phyloP scores from a whole-genome alignment of 1,139 yeast species.

The Yamadazyma triangularis region DNA sequence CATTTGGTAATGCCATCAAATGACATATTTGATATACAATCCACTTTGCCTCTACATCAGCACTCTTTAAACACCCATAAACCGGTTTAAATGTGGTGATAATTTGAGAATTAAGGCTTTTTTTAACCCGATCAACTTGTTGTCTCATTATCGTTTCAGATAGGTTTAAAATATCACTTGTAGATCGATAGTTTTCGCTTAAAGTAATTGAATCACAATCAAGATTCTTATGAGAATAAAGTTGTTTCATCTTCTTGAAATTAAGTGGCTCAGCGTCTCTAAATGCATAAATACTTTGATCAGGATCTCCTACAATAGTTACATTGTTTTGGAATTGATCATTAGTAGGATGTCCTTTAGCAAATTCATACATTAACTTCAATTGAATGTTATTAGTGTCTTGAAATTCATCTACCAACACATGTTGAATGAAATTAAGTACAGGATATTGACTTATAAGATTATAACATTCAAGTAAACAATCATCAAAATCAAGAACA shows the following conservation, averaged over 20 bases:
- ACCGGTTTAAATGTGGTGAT: constrained; percentile 44
- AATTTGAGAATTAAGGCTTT: constrained; percentile 45
- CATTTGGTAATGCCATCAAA: constrained; percentile 34
- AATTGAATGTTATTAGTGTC: constrained; percentile 82
- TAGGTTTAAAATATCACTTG: constrained; percentile 56
- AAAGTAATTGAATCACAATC: constrained; percentile 36
- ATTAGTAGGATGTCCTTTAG: constrained; percentile 31
- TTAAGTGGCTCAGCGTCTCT: constrained; percentile 74
- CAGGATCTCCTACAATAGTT: constrained; percentile 94
- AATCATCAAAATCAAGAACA: constrained; percentile 79
- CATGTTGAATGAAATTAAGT: constrained; percentile 55
- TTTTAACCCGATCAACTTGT: constrained; percentile 43
- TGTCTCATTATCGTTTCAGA: constrained; percentile 69
- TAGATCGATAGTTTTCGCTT: constrained; percentile 76
- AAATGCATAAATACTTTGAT: constrained; percentile 89
- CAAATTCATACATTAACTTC: constrained; percentile 58
- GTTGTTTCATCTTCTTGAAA: constrained; percentile 53
- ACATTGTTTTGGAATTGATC: constrained; percentile 38
- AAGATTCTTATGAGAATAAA: constrained; percentile 27
- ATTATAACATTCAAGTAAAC: constrained; percentile 52
- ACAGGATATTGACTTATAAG: constrained; percentile 45
- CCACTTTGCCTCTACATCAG: constrained; percentile 52
- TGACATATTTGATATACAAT: constrained; percentile 53
- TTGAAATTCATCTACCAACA: constrained; percentile 90
- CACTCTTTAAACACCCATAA: constrained; percentile 32